Evolutionary conservation across 805 yeast genomes (phyloP).

Genomic region (Saccharomyces paradoxus): DNA sequence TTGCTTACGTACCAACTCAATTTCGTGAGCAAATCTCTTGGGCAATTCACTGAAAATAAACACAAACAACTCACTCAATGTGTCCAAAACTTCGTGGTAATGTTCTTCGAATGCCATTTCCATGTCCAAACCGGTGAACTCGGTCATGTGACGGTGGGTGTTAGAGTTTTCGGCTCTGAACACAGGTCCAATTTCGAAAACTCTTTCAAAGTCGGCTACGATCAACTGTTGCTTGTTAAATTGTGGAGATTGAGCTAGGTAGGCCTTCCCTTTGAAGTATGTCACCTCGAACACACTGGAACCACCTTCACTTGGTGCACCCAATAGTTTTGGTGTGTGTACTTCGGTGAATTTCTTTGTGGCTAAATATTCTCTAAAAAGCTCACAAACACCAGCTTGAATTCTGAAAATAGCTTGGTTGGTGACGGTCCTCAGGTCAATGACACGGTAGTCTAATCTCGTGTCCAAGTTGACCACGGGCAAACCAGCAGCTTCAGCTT

Average conservation of each 20-base stretch:
- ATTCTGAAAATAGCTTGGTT: conserved; percentile 96
- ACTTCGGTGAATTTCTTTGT: conserved; percentile 72
- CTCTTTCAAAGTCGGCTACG: conserved; percentile 95
- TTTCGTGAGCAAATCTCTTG: conserved; percentile 70
- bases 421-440: conserved; percentile 92
- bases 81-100: conserved; percentile 79
- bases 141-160: conserved; percentile 99
- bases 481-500: conserved; percentile 82
- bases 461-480: conserved; percentile 96
- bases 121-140: conserved; percentile 92
- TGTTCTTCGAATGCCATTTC: conserved; percentile 98
- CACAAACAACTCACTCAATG: conserved; percentile 64
- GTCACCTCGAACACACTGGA: conserved; percentile 90
- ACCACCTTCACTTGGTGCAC: conserved; percentile 97
- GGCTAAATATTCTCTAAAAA: conserved; percentile 82
- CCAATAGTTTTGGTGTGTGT: conserved; percentile 92
- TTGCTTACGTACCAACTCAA: conserved; percentile 83
- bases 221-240: conserved; percentile 95
- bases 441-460: conserved; percentile 87
- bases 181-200: conserved; percentile 93
- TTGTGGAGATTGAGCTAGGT: conserved; percentile 96
- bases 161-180: conserved; percentile 98
- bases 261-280: conserved; percentile 89
- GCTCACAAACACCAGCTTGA: conserved; percentile 77
- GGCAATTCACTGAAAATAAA: conserved; percentile 83